phyloP scores from a whole-genome alignment of 75 land plant species.

The Larix kaempferi region DNA sequence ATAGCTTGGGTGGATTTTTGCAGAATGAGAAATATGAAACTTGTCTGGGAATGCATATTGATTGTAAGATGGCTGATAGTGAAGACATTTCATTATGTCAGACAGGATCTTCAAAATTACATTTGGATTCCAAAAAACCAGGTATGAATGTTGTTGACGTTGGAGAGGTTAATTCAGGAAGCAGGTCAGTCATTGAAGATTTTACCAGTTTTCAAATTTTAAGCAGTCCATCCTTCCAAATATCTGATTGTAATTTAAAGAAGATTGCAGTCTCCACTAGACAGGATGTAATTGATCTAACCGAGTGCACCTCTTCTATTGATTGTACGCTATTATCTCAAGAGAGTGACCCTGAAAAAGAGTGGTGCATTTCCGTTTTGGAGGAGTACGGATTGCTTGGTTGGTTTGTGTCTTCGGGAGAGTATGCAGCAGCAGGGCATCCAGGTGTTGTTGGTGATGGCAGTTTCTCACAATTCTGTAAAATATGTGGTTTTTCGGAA shows the following conservation, averaged over 20 bases:
- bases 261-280: background rate
- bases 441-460: constrained; percentile 10
- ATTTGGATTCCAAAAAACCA: background rate
- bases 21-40: background rate
- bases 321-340: background rate
- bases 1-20: background rate
- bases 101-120: background rate
- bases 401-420: background rate
- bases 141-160: background rate
- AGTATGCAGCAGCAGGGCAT: constrained; percentile 1
- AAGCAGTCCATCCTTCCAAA: constrained; percentile 7
- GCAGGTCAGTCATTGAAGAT: constrained; percentile 7
- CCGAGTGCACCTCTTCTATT: constrained; percentile 20
- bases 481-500: constrained; percentile 40
- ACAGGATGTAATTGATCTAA: constrained; percentile 1
- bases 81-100: constrained; percentile 7
- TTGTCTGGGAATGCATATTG: background rate
- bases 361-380: constrained; percentile 16
- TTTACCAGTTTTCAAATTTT: background rate
- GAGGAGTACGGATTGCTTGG: constrained; percentile 16
- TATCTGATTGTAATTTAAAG: constrained; percentile 1
- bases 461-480: constrained; percentile 24
- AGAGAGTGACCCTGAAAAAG: constrained; percentile 7
- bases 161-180: constrained; percentile 4
- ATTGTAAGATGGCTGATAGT: constrained; percentile 5